These are phyloP conservation scores for Amoebophrya sp. DNA, from an alignment of 169 alveolate genomes.

Conservation along the genomic window DNA sequence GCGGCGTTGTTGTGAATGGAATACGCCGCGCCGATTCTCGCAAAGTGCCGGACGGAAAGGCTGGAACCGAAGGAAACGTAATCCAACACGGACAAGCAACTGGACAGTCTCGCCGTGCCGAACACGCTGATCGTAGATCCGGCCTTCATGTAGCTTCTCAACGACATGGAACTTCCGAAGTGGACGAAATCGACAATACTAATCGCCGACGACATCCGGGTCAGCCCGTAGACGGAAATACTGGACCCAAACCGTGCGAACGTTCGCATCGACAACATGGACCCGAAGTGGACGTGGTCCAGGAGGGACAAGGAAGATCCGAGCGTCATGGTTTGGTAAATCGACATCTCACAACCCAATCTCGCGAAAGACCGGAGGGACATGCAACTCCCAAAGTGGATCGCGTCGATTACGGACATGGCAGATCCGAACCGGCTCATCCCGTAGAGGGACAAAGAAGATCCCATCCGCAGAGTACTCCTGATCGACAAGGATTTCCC, in stretches of 20 bases:
- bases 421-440: neutral
- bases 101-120: conserved; percentile 15
- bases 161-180: conserved; percentile 16
- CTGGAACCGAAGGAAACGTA: neutral
- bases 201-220: neutral
- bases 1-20: neutral
- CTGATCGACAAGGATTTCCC: conserved; percentile 3
- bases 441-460: neutral
- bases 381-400: neutral
- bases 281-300: neutral
- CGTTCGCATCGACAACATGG: neutral
- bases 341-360: neutral
- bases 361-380: neutral
- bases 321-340: neutral
- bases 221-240: neutral
- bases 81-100: neutral
- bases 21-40: neutral
- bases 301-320: neutral
- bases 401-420: conserved; percentile 23
- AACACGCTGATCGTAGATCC: neutral
- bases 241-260: conserved; percentile 14
- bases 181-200: neutral
- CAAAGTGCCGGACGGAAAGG: neutral
- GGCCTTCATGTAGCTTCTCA: neutral
- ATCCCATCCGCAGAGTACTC: neutral